These are phyloP conservation scores for Tremellales sp. DNA, from an alignment of 1,284 basidiomycete species.

Conservation along the genomic window DNA sequence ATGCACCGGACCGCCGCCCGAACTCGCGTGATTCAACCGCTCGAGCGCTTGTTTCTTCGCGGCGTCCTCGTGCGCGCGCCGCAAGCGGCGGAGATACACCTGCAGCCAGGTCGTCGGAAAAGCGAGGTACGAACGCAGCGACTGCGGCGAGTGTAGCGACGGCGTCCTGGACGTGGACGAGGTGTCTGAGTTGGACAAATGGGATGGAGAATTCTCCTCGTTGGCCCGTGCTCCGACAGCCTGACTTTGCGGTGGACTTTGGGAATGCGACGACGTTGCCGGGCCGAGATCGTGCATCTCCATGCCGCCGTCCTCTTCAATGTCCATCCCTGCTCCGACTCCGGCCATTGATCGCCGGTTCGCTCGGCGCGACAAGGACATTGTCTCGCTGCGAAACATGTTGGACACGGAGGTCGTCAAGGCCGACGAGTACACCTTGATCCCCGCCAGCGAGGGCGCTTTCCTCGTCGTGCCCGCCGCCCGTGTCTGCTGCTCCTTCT, in stretches of 20 bases:
- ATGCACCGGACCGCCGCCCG: conserved; percentile 58
- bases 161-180: conserved; percentile 44
- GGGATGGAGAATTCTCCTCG: too few relatives aligned
- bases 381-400: conserved; percentile 28
- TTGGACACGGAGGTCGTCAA: conserved; percentile 22
- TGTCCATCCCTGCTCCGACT: neutral
- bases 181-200: conserved; percentile 39
- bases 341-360: neutral
- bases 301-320: conserved; percentile 7
- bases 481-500: conserved; percentile 19
- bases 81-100: conserved; percentile 42
- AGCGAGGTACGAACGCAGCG: conserved; percentile 32
- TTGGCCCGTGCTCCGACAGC: too few relatives aligned
- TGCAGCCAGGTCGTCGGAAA: conserved; percentile 43
- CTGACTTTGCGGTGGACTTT: too few relatives aligned
- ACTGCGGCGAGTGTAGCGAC: conserved; percentile 36
- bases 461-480: conserved; percentile 6
- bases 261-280: too few relatives aligned
- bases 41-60: conserved; percentile 39
- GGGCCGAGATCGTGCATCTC: conserved; percentile 11
- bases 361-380: conserved; percentile 9
- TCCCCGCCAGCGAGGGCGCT: conserved; percentile 16
- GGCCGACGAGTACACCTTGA: conserved; percentile 14
- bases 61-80: conserved; percentile 47
- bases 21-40: conserved; percentile 37